Conservation (phyloP, 805 yeast genomes). For the Monosporozyma servazzii region DNA sequence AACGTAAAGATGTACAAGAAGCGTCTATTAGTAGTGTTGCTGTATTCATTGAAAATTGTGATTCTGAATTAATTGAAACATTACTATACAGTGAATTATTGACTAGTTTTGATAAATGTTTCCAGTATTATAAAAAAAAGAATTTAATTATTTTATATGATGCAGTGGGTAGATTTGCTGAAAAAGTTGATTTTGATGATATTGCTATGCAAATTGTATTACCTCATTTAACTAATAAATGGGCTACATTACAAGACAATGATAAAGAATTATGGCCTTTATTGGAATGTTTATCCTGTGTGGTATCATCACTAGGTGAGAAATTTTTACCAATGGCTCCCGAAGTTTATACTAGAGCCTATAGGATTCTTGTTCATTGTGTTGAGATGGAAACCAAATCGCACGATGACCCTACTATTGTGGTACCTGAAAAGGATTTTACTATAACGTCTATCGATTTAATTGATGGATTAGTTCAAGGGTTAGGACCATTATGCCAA, state of each 20-base stretch:
- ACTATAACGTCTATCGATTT: constrained; percentile 82
- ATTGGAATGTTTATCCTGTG: constrained; percentile 83
- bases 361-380: constrained; percentile 57
- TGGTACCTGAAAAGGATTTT: constrained; percentile 83
- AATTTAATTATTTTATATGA: constrained; percentile 79
- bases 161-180: constrained; percentile 83
- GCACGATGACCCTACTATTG: constrained; percentile 54
- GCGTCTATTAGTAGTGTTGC: constrained; percentile 86
- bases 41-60: constrained; percentile 70
- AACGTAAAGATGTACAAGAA: constrained; percentile 88
- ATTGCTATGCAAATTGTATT: constrained; percentile 51
- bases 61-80: constrained; percentile 49
- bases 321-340: constrained; percentile 82
- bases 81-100: constrained; percentile 55
- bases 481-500: constrained; percentile 56
- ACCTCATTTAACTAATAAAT: constrained; percentile 74
- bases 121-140: constrained; percentile 68
- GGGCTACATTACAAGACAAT: constrained; percentile 67
- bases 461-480: constrained; percentile 89
- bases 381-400: constrained; percentile 58
- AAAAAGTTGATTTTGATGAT: constrained; percentile 51
- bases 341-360: constrained; percentile 73
- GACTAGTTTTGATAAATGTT: constrained; percentile 63
- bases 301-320: constrained; percentile 81
- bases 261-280: constrained; percentile 87